Evolutionary conservation across 768 basidiomycete genomes (phyloP).

Genomic region (Pulveroboletus sp.): DNA sequence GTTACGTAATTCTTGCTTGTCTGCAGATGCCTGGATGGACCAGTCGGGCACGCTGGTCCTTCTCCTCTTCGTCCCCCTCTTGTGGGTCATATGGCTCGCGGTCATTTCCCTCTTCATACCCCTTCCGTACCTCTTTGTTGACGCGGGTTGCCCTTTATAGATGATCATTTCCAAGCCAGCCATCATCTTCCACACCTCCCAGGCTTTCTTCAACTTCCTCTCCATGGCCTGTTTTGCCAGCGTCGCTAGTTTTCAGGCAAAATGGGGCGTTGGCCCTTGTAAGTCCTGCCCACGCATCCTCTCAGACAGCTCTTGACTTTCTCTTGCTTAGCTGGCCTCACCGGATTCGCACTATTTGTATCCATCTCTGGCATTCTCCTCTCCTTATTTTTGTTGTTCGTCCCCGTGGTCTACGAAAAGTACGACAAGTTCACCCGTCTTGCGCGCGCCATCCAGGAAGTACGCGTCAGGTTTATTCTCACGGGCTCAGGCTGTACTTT

Average conservation of each 20-base stretch:
- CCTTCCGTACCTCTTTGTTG: slow-evolving; percentile 8
- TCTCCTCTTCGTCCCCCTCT: slow-evolving; percentile 61
- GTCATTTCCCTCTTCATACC: slow-evolving; percentile 36
- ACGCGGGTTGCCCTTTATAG: slow-evolving; percentile 37
- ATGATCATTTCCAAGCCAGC: slow-evolving; percentile 87
- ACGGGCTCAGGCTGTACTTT: slow-evolving; percentile 64
- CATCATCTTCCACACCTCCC: slow-evolving; percentile 71
- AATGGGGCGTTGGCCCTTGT: slow-evolving; percentile 86
- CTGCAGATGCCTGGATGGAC: slow-evolving; percentile 35
- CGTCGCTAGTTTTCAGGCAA: slow-evolving; percentile 85
- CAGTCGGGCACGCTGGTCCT: slow-evolving; percentile 53
- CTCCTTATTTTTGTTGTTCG: slow-evolving; percentile 67
- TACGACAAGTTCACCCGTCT: slow-evolving; percentile 78
- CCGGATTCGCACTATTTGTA: slow-evolving; percentile 83
- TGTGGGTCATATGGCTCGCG: slow-evolving; percentile 70
- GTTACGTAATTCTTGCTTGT: slow-evolving; percentile 31
- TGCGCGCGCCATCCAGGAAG: slow-evolving; percentile 77
- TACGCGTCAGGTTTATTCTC: slow-evolving; percentile 82
- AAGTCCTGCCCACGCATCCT: slow-evolving; percentile 32
- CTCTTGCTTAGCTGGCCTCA: slow-evolving; percentile 66
- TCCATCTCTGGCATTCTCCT: slow-evolving; percentile 71
- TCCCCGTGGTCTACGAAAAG: slow-evolving; percentile 82
- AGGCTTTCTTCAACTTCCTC: slow-evolving; percentile 92
- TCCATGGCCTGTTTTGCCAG: slow-evolving; percentile 90
- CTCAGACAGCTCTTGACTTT: slow-evolving; percentile 13